phyloP scores from a whole-genome alignment of 495 filamentous ascomycete genomes.

The Polyplosphaeria fusca region DNA sequence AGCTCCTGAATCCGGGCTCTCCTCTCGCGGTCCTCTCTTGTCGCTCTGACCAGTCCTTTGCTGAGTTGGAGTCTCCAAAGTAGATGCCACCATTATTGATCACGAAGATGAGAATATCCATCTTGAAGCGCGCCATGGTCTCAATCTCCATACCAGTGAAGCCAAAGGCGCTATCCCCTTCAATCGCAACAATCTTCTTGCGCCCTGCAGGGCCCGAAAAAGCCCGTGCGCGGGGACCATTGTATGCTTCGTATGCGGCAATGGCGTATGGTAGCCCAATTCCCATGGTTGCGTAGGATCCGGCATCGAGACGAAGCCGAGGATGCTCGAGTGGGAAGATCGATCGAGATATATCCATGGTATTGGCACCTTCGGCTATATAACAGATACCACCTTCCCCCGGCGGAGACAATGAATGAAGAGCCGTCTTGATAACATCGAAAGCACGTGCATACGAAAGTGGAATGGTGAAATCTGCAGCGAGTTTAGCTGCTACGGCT shows the following conservation, averaged over 20 bases:
- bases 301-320: conserved; percentile 60
- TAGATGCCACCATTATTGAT: conserved; percentile 67
- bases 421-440: conserved; percentile 51
- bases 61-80: conserved; percentile 51
- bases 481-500: background rate
- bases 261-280: conserved; percentile 63
- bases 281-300: conserved; percentile 68
- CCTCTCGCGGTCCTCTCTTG: conserved; percentile 16
- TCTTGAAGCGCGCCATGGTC: conserved; percentile 60
- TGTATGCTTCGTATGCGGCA: conserved; percentile 60
- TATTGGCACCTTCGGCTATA: conserved; percentile 65
- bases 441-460: conserved; percentile 57
- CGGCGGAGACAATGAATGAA: conserved; percentile 40
- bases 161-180: conserved; percentile 63
- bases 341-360: conserved; percentile 64
- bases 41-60: conserved; percentile 41
- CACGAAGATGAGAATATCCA: conserved; percentile 61
- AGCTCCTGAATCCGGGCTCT: conserved; percentile 32
- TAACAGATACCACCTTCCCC: conserved; percentile 56
- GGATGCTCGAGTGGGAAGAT: conserved; percentile 58
- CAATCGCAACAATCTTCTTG: conserved; percentile 61
- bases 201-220: conserved; percentile 27
- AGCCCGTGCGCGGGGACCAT: conserved; percentile 39
- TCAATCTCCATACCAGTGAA: conserved; percentile 61
- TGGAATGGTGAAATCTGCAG: conserved; percentile 31